These are phyloP conservation scores for Ustilago cynodontis DNA, from an alignment of 1,284 basidiomycete genomes.

Conservation along the genomic window DNA sequence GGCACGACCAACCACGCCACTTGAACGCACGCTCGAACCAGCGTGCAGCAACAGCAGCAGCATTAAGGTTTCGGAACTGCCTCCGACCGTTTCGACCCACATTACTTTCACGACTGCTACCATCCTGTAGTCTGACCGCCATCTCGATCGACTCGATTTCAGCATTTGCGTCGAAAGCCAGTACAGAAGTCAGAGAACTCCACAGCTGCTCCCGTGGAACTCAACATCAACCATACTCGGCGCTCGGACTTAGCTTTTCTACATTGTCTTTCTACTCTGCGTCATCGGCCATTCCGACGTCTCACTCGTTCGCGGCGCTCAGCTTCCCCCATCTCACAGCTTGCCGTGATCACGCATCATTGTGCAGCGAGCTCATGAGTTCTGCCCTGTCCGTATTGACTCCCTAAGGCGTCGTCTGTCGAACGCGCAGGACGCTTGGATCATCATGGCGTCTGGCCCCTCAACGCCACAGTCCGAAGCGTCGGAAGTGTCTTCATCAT, in stretches of 20 bases:
- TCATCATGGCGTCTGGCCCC: conserved; percentile 31
- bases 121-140: not conserved
- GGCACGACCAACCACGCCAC: conserved; percentile 6
- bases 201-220: not conserved
- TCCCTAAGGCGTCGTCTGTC: conserved; percentile 9
- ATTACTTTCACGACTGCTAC: not conserved
- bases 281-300: conserved; percentile 1
- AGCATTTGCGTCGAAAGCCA: not conserved
- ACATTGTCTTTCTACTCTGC: not conserved
- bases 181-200: not conserved
- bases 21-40: conserved; percentile 8
- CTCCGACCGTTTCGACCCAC: not conserved
- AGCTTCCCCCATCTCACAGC: not conserved
- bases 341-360: not conserved
- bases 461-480: not conserved
- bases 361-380: conserved; percentile 14
- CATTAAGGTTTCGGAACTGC: conserved; percentile 7
- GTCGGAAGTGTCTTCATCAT: conserved; percentile 11
- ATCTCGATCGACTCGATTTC: not conserved
- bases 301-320: not conserved
- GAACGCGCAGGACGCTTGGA: not conserved
- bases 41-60: not conserved
- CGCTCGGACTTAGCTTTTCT: not conserved
- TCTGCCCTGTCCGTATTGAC: not conserved
- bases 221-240: not conserved